phyloP scores from a whole-genome alignment of 176 grass and related monocot genomes.

The Musa troglodytarum region DNA sequence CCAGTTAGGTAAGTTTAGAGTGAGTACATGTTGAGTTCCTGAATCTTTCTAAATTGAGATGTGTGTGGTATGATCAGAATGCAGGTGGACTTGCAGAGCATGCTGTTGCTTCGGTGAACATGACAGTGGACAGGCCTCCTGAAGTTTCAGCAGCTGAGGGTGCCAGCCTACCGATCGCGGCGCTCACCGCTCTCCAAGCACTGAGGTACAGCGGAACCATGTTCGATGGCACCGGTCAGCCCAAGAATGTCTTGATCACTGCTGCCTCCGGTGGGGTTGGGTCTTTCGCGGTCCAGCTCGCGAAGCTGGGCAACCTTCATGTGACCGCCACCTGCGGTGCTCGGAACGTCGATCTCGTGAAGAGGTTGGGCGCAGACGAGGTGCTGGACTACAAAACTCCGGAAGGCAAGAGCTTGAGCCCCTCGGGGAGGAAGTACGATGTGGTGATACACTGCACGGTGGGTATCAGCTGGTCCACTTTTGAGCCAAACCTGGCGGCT shows the following conservation, averaged over 20 bases:
- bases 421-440: slow-evolving; percentile 45
- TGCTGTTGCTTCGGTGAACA: slow-evolving; percentile 22
- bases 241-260: slow-evolving; percentile 40
- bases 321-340: slow-evolving; percentile 47
- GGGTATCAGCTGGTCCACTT: slow-evolving; percentile 36
- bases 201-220: slow-evolving; percentile 33
- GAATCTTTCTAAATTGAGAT: neutral
- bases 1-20: too few relatives aligned
- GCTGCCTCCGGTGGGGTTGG: slow-evolving; percentile 50
- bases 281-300: slow-evolving; percentile 33
- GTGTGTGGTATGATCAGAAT: slow-evolving; percentile 12
- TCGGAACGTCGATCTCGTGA: slow-evolving; percentile 42
- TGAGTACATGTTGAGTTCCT: too few relatives aligned
- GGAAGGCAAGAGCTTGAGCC: slow-evolving; percentile 46
- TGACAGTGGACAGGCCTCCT: slow-evolving; percentile 27
- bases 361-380: slow-evolving; percentile 52
- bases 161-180: slow-evolving; percentile 37
- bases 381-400: slow-evolving; percentile 52
- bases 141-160: slow-evolving; percentile 32
- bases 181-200: slow-evolving; percentile 25
- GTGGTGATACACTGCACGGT: slow-evolving; percentile 42
- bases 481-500: slow-evolving; percentile 31
- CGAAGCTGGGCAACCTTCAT: slow-evolving; percentile 42
- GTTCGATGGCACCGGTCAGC: slow-evolving; percentile 44
- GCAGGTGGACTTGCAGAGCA: slow-evolving; percentile 55